Evolutionary conservation across 1,139 yeast genomes (phyloP).

Genomic region (Nakaseomyces delphensis): DNA sequence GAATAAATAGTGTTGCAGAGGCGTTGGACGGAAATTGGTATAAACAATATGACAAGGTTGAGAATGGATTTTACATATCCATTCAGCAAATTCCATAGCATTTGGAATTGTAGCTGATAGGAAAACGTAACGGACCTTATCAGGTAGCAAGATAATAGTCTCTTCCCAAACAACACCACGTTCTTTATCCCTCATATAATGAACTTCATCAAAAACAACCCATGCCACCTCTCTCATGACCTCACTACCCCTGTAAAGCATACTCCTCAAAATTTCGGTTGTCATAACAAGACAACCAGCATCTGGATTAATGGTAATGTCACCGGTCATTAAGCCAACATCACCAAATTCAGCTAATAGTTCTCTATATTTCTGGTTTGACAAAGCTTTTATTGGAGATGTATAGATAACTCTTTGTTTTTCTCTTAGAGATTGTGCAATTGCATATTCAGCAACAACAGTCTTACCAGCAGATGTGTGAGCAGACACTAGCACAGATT

Average conservation of each 20-base stretch:
- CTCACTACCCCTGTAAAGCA: constrained; percentile 91
- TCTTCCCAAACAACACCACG: constrained; percentile 99
- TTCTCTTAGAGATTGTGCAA: constrained; percentile 83
- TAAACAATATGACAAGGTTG: constrained; percentile 99
- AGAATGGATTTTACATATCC: constrained; percentile 90
- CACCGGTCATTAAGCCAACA: constrained; percentile 97
- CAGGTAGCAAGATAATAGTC: constrained; percentile 89
- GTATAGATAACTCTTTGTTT: constrained; percentile 95
- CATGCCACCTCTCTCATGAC: constrained; percentile 94
- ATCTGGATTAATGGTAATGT: constrained; percentile 92
- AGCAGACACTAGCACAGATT: constrained; percentile 95
- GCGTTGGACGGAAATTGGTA: constrained; percentile 98
- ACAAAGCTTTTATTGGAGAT: constrained; percentile 92
- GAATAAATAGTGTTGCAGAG: constrained; percentile 90
- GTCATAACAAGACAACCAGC: constrained; percentile 98
- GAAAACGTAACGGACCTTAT: constrained; percentile 80
- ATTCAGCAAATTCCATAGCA: constrained; percentile 96
- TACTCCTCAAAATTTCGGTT: constrained; percentile 85
- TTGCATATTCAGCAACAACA: constrained; percentile 97
- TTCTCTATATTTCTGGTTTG: constrained; percentile 94
- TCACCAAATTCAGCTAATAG: constrained; percentile 86
- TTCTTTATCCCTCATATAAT: constrained; percentile 89
- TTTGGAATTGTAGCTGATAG: constrained; percentile 96
- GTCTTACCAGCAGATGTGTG: constrained; percentile 99
- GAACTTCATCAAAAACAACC: constrained; percentile 94